Percentiles rank a stretch among this genome's conserved stretches.
Conservation (phyloP, 2,329 filamentous ascomycete species). For the Fusarium concolor region DNA sequence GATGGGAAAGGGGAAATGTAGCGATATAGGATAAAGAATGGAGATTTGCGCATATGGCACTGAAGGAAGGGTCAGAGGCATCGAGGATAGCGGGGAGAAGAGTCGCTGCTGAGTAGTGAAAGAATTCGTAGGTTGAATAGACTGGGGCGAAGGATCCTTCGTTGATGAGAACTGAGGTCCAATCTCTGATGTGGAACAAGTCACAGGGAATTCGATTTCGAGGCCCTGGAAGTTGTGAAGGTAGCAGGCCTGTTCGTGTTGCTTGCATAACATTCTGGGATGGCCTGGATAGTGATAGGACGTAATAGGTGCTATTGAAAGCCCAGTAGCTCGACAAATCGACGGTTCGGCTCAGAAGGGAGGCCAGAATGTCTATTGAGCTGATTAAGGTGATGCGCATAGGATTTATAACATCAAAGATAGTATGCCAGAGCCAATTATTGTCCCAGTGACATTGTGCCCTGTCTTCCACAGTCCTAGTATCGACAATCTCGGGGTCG, state of each 20-base stretch:
- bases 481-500: constrained; percentile 34
- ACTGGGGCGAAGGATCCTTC: constrained; percentile 80
- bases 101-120: constrained; percentile 71
- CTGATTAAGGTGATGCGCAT: constrained; percentile 67
- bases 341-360: constrained; percentile 67
- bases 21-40: constrained; percentile 69
- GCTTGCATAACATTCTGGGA: background rate
- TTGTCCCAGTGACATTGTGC: constrained; percentile 43
- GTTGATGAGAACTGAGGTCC: constrained; percentile 75
- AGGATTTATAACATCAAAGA: constrained; percentile 67
- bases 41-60: constrained; percentile 54
- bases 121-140: constrained; percentile 79
- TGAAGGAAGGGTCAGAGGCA: constrained; percentile 53
- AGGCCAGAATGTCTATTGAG: constrained; percentile 71
- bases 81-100: constrained; percentile 66
- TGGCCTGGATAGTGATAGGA: constrained; percentile 61
- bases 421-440: constrained; percentile 65
- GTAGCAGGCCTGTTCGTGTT: constrained; percentile 5
- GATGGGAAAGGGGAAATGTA: constrained; percentile 74
- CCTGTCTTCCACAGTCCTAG: constrained; percentile 23
- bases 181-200: constrained; percentile 70
- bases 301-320: constrained; percentile 72
- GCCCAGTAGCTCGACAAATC: constrained; percentile 70
- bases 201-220: constrained; percentile 45
- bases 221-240: constrained; percentile 24